Evolutionary conservation across 177 flowering plant genomes (phyloP).

Genomic region (Vitis hybrid): DNA sequence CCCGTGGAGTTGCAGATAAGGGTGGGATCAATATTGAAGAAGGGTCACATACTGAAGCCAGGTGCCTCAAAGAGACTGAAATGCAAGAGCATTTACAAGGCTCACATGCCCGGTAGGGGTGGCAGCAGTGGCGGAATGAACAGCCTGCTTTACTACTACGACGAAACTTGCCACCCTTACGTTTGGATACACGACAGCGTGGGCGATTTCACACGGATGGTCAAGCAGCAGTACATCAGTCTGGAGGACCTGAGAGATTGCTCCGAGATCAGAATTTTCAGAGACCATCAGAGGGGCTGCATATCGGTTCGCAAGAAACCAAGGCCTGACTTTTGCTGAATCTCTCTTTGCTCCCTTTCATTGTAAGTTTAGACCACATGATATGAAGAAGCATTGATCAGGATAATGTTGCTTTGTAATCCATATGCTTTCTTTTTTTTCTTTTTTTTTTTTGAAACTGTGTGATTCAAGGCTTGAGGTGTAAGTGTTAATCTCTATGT

Average conservation of each 20-base stretch:
- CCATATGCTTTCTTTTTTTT: background rate
- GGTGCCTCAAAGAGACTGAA: constrained; percentile 68
- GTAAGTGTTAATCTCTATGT: background rate
- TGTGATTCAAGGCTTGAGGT: background rate
- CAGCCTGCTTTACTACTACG: constrained; percentile 61
- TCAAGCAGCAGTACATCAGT: constrained; percentile 79
- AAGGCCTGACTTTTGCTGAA: constrained; percentile 67
- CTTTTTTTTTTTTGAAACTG: background rate
- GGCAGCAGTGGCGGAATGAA: constrained; percentile 27
- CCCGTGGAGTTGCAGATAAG: constrained; percentile 74
- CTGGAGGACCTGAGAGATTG: constrained; percentile 74
- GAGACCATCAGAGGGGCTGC: constrained; percentile 72
- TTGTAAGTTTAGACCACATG: no score
- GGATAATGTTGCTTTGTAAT: background rate
- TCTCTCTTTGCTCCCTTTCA: background rate
- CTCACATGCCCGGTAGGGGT: constrained; percentile 48
- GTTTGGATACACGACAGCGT: constrained; percentile 75
- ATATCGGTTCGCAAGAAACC: constrained; percentile 63
- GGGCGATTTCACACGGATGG: constrained; percentile 62
- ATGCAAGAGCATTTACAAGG: constrained; percentile 66
- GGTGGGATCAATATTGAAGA: constrained; percentile 75
- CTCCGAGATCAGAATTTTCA: constrained; percentile 67
- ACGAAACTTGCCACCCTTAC: constrained; percentile 72
- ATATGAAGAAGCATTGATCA: no score
- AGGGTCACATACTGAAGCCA: constrained; percentile 66